Evolutionary conservation across 768 basidiomycete genomes (phyloP), one percentile per base, ranked within the genome.

Genomic region (Tylopilus sp.): DNA sequence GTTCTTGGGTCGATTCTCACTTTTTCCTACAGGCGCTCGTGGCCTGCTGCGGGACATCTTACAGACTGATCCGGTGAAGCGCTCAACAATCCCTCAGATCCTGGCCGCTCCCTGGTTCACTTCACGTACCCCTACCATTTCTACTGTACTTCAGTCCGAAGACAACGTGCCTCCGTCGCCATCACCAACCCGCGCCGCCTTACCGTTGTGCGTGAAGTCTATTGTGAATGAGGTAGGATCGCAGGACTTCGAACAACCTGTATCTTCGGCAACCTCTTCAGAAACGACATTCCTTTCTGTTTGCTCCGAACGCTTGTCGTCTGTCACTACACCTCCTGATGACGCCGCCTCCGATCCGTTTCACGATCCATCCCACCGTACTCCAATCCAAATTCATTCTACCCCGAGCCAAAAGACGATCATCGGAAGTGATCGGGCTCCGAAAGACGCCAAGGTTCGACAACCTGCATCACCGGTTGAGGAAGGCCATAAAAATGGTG

Each of bases 21-120:
- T 42, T 21, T 52, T 7, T 36, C 47, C 28, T 40, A 30, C 66
- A 95, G 95, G 95, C 64, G 80, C 89, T n/a, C 86, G 91, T 40
- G 83, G 88, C 62, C 73, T 99, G 23, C 81, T 98, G 50, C 78
- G 80, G 56, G 79, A 76, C 44, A 83, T 97, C 53, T 78, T 99
- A 28, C 78, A 82, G 52, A 82, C 81, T 44, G 92, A 95, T 58
- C 84, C 89, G 3, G 65, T 79, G 11, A 81, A 85, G 53, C 87
- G 95, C 10, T 72, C 84, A 28, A 80, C 82, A 11, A 92, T 98
- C 57, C 81, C 89, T 20, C 88, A 90, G 62, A 95, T 97, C 44
- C 77, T 98, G 25, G 73, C 78, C 1, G 92, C 95, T 63, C 69
- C 86, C 1, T 98, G 95, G 95, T 98, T 97, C 68, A 79, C 75